Conservation (phyloP, 257 asterid species). For the Leonotis leonurus region DNA sequence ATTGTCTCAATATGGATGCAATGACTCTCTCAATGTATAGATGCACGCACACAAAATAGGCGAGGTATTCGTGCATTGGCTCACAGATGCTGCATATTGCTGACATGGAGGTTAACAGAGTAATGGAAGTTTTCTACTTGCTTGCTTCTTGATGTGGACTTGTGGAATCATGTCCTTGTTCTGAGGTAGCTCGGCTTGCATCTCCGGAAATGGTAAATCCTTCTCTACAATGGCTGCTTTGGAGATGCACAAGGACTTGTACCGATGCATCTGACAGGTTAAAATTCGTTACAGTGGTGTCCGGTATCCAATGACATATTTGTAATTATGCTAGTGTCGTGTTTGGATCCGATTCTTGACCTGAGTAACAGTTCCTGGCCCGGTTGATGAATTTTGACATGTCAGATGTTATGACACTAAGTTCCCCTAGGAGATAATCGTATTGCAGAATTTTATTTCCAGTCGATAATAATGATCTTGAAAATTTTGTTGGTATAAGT, state of each 20-base stretch:
- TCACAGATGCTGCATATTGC: background rate
- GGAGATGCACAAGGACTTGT: background rate
- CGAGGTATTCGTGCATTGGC: background rate
- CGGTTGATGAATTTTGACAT: background rate
- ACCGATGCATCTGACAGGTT: background rate
- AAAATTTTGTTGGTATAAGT: no score
- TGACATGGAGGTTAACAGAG: background rate
- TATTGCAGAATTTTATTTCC: background rate
- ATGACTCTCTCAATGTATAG: background rate
- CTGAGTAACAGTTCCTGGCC: no score
- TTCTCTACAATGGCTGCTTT: background rate
- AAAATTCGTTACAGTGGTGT: no score
- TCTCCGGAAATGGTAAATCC: background rate
- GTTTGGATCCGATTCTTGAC: background rate
- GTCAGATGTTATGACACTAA: background rate
- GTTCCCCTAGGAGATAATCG: background rate
- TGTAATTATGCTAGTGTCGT: background rate
- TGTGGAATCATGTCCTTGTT: background rate
- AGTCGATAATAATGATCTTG: no score
- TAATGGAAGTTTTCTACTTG: background rate
- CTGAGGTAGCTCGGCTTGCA: background rate
- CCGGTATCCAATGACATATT: background rate
- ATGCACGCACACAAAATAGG: background rate
- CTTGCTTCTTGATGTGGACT: constrained; percentile 3
- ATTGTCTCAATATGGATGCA: background rate